These are phyloP conservation scores for Amborella trichopoda DNA, from an alignment of 164 flowering plant genomes.

Conservation along the genomic window DNA sequence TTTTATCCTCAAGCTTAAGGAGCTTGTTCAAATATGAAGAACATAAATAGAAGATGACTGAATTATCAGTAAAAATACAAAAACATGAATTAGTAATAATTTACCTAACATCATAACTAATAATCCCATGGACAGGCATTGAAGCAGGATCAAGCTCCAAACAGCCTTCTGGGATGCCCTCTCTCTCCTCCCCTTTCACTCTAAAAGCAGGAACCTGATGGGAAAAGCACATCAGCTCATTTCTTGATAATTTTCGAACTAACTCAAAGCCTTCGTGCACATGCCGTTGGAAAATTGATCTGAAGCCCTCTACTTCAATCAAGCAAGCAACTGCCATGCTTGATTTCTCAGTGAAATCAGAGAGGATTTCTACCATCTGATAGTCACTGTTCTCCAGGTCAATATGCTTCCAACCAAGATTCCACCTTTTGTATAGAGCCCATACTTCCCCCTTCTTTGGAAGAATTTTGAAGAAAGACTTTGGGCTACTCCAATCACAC, in stretches of 20 bases:
- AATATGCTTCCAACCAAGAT: conserved; percentile 11
- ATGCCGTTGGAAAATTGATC: conserved; percentile 28
- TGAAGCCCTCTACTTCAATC: conserved; percentile 24
- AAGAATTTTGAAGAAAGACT: conserved; percentile 21
- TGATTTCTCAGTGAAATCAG: conserved; percentile 4
- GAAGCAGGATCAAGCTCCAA: conserved; percentile 55
- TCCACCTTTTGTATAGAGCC: conserved; percentile 32
- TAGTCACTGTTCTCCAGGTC: conserved; percentile 31
- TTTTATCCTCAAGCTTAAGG: too few species aligned
- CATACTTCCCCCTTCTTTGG: conserved; percentile 49
- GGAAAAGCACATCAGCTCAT: conserved; percentile 36
- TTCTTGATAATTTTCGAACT: conserved; percentile 9
- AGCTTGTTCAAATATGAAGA: too few species aligned
- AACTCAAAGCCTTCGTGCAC: conserved; percentile 3
- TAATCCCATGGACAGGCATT: too few species aligned
- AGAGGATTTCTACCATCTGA: conserved; percentile 32
- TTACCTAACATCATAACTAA: too few species aligned
- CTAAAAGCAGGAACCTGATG: conserved; percentile 45
- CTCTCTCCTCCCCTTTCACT: conserved; percentile 26
- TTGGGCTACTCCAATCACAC: conserved; percentile 9
- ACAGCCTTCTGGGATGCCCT: conserved; percentile 31
- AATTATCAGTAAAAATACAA: too few species aligned
- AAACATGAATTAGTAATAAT: too few species aligned
- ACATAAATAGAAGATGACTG: too few species aligned
- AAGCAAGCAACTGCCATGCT: conserved; percentile 19